phyloP scores from a whole-genome alignment of 306 rosid species.

The Ammopiptanthus mongolicus region DNA sequence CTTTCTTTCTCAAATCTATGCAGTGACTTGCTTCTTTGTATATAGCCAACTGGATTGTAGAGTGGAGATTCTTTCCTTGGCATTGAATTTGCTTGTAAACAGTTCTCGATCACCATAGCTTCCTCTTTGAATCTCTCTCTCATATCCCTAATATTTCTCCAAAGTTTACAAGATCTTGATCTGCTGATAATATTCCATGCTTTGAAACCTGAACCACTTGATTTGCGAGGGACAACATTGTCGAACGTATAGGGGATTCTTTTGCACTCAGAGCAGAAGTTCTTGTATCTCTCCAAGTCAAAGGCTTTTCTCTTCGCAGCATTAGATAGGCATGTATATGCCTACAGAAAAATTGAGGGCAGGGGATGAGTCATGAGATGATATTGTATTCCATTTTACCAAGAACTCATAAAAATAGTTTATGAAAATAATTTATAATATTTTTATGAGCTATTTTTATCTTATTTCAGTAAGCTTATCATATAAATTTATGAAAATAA shows the following conservation, averaged over 20 bases:
- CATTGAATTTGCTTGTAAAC: slow-evolving; percentile 48
- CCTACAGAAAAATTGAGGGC: slow-evolving; percentile 39
- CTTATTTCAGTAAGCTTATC: too few relatives aligned
- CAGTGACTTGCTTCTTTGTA: slow-evolving; percentile 30
- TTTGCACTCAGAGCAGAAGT: slow-evolving; percentile 69
- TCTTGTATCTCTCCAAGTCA: slow-evolving; percentile 60
- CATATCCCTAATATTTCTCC: slow-evolving; percentile 46
- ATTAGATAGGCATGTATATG: slow-evolving; percentile 67
- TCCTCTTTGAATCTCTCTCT: slow-evolving; percentile 78
- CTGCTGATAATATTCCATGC: slow-evolving; percentile 33
- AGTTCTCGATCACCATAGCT: slow-evolving; percentile 62
- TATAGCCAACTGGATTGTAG: slow-evolving; percentile 22
- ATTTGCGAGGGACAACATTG: slow-evolving; percentile 24
- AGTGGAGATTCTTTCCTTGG: slow-evolving; percentile 40
- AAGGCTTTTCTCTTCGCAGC: slow-evolving; percentile 56
- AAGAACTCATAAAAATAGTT: too few relatives aligned
- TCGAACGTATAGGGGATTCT: slow-evolving; percentile 38
- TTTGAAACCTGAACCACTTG: slow-evolving; percentile 31
- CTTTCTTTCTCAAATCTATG: slow-evolving; percentile 48
- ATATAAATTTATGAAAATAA: too few relatives aligned
- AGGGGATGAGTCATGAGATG: background rate
- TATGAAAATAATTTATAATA: too few relatives aligned
- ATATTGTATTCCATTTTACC: background rate
- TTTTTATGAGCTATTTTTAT: too few relatives aligned
- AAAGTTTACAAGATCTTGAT: slow-evolving; percentile 42